A percentile compares a stretch with the other conserved stretches of the same genome.
Conservation (phyloP, 805 yeast species). For the Komagataella pastoris region DNA sequence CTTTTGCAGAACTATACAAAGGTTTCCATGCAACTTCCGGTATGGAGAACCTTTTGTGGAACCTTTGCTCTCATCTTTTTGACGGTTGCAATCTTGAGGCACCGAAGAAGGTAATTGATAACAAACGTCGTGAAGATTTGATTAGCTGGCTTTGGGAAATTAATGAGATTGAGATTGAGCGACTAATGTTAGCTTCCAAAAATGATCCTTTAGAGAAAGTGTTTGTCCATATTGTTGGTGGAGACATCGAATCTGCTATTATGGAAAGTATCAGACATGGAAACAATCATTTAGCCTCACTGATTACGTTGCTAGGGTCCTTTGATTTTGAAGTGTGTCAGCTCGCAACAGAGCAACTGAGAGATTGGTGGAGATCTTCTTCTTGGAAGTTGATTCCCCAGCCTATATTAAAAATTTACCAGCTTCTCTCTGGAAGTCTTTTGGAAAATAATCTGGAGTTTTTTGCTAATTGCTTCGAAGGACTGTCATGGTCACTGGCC, state of each 20-base stretch:
- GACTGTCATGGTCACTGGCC: constrained; percentile 53
- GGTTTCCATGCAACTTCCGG: constrained; percentile 5
- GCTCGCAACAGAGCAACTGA: constrained; percentile 49
- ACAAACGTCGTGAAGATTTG: constrained; percentile 29
- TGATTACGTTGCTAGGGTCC: constrained; percentile 61
- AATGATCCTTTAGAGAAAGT: constrained; percentile 35
- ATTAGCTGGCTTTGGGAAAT: constrained; percentile 43
- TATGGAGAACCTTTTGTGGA: constrained; percentile 27
- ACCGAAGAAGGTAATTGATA: constrained; percentile 1
- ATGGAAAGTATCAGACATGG: constrained; percentile 42
- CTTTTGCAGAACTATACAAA: constrained; percentile 17
- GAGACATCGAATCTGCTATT: constrained; percentile 51
- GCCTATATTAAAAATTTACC: constrained; percentile 44
- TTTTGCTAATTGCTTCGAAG: constrained; percentile 22
- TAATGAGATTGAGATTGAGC: constrained; percentile 21
- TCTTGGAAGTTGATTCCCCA: constrained; percentile 33
- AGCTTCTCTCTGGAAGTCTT: constrained; percentile 44
- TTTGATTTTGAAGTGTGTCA: constrained; percentile 43
- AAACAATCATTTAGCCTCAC: constrained; percentile 57
- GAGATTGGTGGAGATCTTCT: constrained; percentile 44
- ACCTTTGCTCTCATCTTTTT: constrained; percentile 51
- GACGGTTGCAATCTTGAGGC: constrained; percentile 19
- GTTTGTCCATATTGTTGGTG: constrained; percentile 34
- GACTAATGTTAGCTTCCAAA: constrained; percentile 11
- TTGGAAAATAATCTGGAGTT: constrained; percentile 10